Conservation (phyloP, 257 asterid genomes). For the Solanum medicagineum region DNA sequence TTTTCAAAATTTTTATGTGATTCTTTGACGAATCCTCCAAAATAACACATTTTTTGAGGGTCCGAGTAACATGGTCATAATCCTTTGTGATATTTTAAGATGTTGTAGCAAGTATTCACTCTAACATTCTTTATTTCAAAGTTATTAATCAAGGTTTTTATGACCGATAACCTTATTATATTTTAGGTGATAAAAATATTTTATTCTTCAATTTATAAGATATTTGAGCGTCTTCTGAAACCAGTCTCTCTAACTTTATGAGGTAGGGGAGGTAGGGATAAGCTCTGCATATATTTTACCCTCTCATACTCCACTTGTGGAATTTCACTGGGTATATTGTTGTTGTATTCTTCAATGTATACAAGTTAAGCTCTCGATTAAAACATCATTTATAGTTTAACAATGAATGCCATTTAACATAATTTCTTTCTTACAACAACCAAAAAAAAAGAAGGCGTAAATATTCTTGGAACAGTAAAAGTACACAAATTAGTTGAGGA, state of each 20-base stretch:
- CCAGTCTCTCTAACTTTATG: no score
- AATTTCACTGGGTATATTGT: no score
- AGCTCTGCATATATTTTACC: no score
- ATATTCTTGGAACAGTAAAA: not conserved
- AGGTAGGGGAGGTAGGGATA: no score
- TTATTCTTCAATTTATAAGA: not conserved
- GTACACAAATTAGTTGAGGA: not conserved
- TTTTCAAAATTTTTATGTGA: not conserved
- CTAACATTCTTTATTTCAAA: not conserved
- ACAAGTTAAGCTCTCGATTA: not conserved
- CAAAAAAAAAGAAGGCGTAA: not conserved
- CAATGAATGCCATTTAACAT: not conserved
- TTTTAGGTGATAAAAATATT: not conserved
- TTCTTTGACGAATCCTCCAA: not conserved
- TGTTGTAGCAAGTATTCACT: not conserved
- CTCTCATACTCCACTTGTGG: no score
- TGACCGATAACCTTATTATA: not conserved
- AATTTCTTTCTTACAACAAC: not conserved
- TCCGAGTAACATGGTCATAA: not conserved
- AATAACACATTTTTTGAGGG: not conserved
- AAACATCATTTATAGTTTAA: not conserved
- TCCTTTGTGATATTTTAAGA: not conserved
- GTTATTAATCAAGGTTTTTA: not conserved
- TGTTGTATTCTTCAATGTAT: not conserved
- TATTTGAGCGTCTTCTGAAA: no score